These are phyloP conservation scores for Diaporthe longicolla DNA, from an alignment of 2,329 filamentous ascomycete genomes.

Conservation along the genomic window DNA sequence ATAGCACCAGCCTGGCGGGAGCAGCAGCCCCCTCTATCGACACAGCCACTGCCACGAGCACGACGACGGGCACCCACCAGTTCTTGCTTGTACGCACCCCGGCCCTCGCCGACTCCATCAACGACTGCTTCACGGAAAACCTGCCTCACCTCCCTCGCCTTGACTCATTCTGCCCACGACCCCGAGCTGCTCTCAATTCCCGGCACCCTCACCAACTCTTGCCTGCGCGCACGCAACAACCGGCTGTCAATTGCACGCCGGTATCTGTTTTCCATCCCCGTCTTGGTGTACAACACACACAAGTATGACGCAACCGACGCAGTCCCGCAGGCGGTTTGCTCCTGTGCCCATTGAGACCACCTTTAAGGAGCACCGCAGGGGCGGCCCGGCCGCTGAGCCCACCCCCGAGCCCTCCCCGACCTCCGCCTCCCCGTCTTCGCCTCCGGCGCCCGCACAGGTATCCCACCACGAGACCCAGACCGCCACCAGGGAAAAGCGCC, in stretches of 20 bases:
- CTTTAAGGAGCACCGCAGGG: constrained; percentile 70
- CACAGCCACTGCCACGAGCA: constrained; percentile 1
- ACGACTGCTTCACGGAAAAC: constrained; percentile 31
- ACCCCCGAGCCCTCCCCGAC: constrained; percentile 71
- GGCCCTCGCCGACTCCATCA: not conserved
- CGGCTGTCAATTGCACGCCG: too few relatives aligned
- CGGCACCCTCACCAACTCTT: not conserved
- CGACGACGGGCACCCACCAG: not conserved
- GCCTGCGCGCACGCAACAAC: not conserved
- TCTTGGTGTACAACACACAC: constrained; percentile 13
- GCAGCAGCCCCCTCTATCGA: not conserved
- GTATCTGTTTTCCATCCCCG: not conserved
- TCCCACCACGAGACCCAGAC: constrained; percentile 38
- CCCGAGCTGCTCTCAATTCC: not conserved
- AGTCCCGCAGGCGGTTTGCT: constrained; percentile 71
- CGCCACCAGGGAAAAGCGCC: constrained; percentile 54
- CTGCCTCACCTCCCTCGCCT: not conserved
- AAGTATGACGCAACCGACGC: constrained; percentile 55
- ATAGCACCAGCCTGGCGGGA: constrained; percentile 11
- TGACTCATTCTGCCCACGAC: not conserved
- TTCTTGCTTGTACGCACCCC: not conserved
- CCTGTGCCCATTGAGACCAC: constrained; percentile 82
- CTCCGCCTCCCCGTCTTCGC: constrained; percentile 55
- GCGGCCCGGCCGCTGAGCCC: constrained; percentile 59
- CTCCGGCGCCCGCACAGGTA: constrained; percentile 45